Percentiles rank a stretch among this genome's conserved stretches.
Conservation (phyloP, 352 stramenopile species). For the Phytophthora chlamydospora region DNA sequence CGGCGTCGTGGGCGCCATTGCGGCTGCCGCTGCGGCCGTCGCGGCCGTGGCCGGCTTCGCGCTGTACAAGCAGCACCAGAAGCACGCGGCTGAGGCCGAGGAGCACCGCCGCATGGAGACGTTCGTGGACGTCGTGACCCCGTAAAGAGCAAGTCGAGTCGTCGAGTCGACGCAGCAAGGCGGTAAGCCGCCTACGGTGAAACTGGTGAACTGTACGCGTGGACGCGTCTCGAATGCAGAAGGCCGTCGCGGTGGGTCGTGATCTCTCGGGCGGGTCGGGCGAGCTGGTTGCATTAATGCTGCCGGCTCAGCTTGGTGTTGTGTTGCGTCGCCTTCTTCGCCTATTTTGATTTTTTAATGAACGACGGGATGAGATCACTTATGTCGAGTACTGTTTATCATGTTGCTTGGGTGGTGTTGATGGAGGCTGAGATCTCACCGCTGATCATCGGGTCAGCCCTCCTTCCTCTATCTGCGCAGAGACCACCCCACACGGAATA, state of each 20-base stretch:
- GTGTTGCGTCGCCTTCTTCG: conserved; percentile 19
- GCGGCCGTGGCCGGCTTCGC: conserved; percentile 35
- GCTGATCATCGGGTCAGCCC: not conserved
- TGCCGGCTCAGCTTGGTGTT: not conserved
- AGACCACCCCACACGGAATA: no score
- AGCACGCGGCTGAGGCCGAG: conserved; percentile 11
- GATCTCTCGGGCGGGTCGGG: conserved; percentile 2
- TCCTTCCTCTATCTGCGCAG: no score
- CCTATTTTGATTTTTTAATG: conserved; percentile 25
- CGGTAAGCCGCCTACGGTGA: conserved; percentile 28
- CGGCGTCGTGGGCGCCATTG: conserved; percentile 23
- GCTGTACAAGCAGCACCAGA: conserved; percentile 52
- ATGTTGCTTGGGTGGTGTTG: not conserved
- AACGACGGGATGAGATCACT: conserved; percentile 8
- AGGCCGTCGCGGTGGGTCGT: conserved; percentile 5
- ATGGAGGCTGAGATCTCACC: conserved; percentile 3
- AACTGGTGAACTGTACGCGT: conserved; percentile 16
- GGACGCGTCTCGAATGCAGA: conserved; percentile 33
- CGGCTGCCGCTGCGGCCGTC: conserved; percentile 29
- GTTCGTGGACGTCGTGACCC: conserved; percentile 43
- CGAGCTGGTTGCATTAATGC: no score
- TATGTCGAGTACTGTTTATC: conserved; percentile 5
- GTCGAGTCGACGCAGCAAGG: conserved; percentile 5
- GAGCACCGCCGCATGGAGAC: conserved; percentile 16
- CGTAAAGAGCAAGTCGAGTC: conserved; percentile 18